Conservation (phyloP, 139 green algal genomes). For the Chlamydomonas asymmetrica region DNA sequence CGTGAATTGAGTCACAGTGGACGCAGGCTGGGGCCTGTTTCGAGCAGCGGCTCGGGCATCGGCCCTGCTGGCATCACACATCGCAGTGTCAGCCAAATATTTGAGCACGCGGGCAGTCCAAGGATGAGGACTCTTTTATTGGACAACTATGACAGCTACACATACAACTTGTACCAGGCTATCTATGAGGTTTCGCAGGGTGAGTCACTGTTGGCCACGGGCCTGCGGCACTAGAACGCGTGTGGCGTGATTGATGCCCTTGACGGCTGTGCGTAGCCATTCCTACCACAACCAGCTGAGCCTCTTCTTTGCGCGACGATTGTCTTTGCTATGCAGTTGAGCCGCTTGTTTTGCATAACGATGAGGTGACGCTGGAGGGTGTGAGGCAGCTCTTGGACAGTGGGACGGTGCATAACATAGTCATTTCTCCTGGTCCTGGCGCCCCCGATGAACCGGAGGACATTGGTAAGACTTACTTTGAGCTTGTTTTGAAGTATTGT, state of each 20-base stretch:
- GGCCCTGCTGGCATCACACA: background rate
- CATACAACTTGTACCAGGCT: conserved; percentile 96
- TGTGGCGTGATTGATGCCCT: too few species aligned
- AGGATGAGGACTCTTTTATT: conserved; percentile 67
- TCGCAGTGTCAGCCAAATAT: background rate
- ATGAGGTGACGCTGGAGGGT: conserved; percentile 60
- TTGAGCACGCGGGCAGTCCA: background rate
- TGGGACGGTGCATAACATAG: conserved; percentile 73
- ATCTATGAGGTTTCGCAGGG: conserved; percentile 40
- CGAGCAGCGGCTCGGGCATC: background rate
- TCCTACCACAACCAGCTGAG: too few species aligned
- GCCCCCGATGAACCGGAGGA: conserved; percentile 72
- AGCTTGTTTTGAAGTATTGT: too few species aligned
- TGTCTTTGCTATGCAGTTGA: conserved; percentile 54
- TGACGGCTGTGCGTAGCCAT: too few species aligned
- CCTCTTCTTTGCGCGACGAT: too few species aligned
- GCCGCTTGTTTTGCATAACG: conserved; percentile 84
- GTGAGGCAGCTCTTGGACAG: conserved; percentile 52
- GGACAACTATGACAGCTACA: conserved; percentile 99
- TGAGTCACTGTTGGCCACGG: too few species aligned
- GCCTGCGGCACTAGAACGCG: too few species aligned
- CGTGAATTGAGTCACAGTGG: too few species aligned
- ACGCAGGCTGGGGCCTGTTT: too few species aligned
- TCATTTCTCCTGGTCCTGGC: conserved; percentile 96
- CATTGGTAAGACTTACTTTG: conserved; percentile 78